A percentile compares a stretch with the other conserved stretches of the same genome.
Conservation (phyloP, 2,329 filamentous ascomycete species). For the Beauveria sp. region DNA sequence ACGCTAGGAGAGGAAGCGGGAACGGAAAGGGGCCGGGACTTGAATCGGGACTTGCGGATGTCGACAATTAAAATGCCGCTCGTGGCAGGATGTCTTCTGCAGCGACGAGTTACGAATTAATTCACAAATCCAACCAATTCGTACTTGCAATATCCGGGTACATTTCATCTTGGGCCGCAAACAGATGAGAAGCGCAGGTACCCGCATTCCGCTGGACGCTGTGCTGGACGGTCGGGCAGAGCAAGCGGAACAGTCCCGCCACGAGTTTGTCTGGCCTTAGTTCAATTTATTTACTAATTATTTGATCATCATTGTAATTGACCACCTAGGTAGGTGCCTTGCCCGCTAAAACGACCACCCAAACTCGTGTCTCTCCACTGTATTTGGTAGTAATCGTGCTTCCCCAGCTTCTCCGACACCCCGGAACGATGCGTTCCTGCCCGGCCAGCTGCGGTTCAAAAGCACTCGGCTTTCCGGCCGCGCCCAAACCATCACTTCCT, state of each 20-base stretch:
- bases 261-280: background rate
- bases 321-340: background rate
- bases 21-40: slow-evolving; percentile 4
- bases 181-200: background rate
- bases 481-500: background rate
- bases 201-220: slow-evolving; percentile 1
- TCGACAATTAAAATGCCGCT: background rate
- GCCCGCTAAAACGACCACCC: background rate
- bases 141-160: background rate
- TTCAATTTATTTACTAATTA: background rate
- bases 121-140: background rate
- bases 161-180: background rate
- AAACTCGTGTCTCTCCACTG: background rate
- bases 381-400: background rate
- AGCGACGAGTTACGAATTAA: no score
- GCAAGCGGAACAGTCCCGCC: slow-evolving; percentile 6
- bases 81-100: no score
- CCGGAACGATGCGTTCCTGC: background rate
- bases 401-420: slow-evolving; percentile 4
- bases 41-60: background rate
- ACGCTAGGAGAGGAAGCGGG: slow-evolving; percentile 3
- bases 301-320: no score
- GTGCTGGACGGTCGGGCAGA: background rate
- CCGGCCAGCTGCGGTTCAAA: slow-evolving; percentile 11
- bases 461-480: slow-evolving; percentile 8